Base-by-base conservation (phyloP, 2,329 filamentous ascomycete species). In the Chrysoporthe puriensis region DNA sequence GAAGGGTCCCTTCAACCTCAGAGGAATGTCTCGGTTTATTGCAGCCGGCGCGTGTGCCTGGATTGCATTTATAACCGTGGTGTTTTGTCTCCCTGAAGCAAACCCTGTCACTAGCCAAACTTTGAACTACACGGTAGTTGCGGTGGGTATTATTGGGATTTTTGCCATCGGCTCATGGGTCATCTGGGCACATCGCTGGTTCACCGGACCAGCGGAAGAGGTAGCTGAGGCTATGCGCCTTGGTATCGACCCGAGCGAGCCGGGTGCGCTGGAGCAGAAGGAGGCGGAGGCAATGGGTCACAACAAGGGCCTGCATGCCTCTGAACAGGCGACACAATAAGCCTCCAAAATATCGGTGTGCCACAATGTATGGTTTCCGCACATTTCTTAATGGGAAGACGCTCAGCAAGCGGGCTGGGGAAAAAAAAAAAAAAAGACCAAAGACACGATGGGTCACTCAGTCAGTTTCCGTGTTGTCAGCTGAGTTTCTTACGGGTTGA, bases 111-210 rank as follows among this genome's bases (percentile, higher is more conserved):
- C 82, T 0, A 79, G 77, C n/a, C 80, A 88, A 76, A 86, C 85
- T 4, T 74, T 88, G 32, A 88, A 88, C 71, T 88, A 88, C 72
- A 87, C 86, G 0, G 83, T 84, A 0, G 86, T 88, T 0, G 86
- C 86, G 0, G 86, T 88, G 4, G 86, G 85, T 0, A 87, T 88
- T 66, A 84, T 88, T 58, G 79, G 78, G 0, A 71, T 86, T 1
- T 83, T 82, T 46, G 77, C 81, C 1, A 76, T 84, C 26, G 77
- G 75, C 0, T 79, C 77, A 16, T 88, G 86, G 86, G 56, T 85
- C 2, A 1, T 86, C 2, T 85, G 82, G 79, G 86, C 86, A 1
- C 77, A 77, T 44, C 80, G 76, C 56, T 88, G 85, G 85, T 88
- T 88, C 69, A 83, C 81, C 0, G 86, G 86, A 0, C 86, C 86